Percentiles rank a stretch among this genome's conserved stretches.
Evolutionary conservation across 2,329 filamentous ascomycete genomes (phyloP).

Genomic region (Colletotrichum tabaci): DNA sequence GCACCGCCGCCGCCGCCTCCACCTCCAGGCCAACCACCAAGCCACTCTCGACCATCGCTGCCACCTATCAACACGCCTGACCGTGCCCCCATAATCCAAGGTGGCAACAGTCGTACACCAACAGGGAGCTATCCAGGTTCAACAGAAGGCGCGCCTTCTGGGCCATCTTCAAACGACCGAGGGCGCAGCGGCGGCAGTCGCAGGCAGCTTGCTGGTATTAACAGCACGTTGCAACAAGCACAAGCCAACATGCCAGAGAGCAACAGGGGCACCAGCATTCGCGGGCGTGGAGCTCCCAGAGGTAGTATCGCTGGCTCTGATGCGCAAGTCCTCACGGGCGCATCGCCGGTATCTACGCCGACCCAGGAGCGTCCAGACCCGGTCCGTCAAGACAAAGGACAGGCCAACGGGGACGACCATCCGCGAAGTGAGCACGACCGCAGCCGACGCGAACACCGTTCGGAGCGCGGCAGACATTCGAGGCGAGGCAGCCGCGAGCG

Average conservation of each 20-base stretch:
- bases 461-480: constrained; percentile 56
- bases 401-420: constrained; percentile 55
- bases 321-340: constrained; percentile 69
- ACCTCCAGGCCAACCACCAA: constrained; percentile 48
- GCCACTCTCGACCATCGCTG: constrained; percentile 50
- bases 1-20: constrained; percentile 54
- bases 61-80: constrained; percentile 51
- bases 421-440: constrained; percentile 60
- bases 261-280: constrained; percentile 53
- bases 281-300: constrained; percentile 55
- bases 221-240: constrained; percentile 69
- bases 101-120: constrained; percentile 28
- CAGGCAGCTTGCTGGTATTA: constrained; percentile 72
- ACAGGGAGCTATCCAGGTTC: constrained; percentile 33
- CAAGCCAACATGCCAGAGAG: constrained; percentile 59
- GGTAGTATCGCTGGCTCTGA: constrained; percentile 67
- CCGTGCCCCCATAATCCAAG: constrained; percentile 41
- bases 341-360: constrained; percentile 65
- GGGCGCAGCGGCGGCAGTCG: constrained; percentile 54
- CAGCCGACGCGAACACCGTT: constrained; percentile 60
- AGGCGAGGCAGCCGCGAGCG: constrained; percentile 58
- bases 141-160: constrained; percentile 42
- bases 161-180: constrained; percentile 50
- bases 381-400: constrained; percentile 54
- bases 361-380: constrained; percentile 65